These are phyloP conservation scores for Phytophthora citricola DNA, from an alignment of 352 stramenopile genomes.

Conservation along the genomic window DNA sequence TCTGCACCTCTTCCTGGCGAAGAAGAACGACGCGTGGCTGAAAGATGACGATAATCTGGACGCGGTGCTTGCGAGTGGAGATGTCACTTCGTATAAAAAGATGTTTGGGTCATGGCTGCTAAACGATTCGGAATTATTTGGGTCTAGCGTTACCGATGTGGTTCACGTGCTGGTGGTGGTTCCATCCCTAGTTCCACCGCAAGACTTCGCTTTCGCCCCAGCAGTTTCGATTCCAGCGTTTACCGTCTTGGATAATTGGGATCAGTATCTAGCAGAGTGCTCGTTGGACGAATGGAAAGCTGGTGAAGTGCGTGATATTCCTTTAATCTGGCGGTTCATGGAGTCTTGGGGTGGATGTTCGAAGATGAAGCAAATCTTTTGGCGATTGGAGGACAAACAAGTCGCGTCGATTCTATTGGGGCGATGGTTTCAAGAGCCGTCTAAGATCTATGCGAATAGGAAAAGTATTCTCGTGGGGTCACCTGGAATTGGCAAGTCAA, in stretches of 20 bases:
- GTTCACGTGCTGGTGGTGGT: neutral
- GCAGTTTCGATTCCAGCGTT: neutral
- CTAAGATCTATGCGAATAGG: conserved; percentile 4
- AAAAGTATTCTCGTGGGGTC: conserved; percentile 35
- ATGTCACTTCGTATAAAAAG: neutral
- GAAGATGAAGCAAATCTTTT: conserved; percentile 20
- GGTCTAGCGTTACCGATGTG: neutral
- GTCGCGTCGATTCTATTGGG: conserved; percentile 15
- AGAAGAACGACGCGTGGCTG: conserved; percentile 4
- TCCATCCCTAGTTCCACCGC: neutral
- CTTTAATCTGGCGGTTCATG: neutral
- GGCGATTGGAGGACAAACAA: conserved; percentile 31
- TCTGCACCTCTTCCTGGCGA: conserved; percentile 9
- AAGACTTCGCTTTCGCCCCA: neutral
- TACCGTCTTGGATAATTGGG: neutral
- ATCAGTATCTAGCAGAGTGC: neutral
- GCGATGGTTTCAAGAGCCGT: conserved; percentile 12
- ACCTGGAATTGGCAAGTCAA: conserved; percentile 39
- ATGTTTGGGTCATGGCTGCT: neutral
- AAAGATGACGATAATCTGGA: neutral
- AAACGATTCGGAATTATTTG: conserved; percentile 1
- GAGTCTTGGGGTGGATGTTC: conserved; percentile 18
- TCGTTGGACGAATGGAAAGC: neutral
- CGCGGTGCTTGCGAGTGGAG: neutral
- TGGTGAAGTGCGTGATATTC: neutral